phyloP scores from a whole-genome alignment of 331 rosid genomes.

The Pyrus hybrid region DNA sequence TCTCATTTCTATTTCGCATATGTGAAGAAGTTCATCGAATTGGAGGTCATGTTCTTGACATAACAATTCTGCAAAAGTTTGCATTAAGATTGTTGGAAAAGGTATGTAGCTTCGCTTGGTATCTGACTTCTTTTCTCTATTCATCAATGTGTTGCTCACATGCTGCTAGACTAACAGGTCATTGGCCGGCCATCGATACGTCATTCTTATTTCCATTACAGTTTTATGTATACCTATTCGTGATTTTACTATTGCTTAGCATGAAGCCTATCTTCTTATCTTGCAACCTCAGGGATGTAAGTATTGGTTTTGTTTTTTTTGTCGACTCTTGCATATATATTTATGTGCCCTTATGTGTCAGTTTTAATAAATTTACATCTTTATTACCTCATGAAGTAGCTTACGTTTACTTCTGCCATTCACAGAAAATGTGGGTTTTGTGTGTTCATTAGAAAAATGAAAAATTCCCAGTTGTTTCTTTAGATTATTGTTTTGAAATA shows the following conservation, averaged over 20 bases:
- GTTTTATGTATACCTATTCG: not conserved
- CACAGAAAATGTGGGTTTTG: not conserved
- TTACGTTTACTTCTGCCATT: not conserved
- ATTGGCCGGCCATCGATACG: not conserved
- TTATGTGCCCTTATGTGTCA: not conserved
- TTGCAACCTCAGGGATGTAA: not conserved
- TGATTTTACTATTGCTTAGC: not conserved
- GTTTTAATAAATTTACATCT: not conserved
- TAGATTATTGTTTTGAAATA: not conserved
- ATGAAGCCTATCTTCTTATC: not conserved
- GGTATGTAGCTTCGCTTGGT: conserved; percentile 33
- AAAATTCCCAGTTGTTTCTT: not conserved
- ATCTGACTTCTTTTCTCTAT: not conserved
- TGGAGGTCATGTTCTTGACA: conserved; percentile 97
- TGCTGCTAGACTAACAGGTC: not conserved
- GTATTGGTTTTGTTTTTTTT: no score
- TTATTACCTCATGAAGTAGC: not conserved
- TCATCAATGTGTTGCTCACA: not conserved
- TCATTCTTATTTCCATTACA: not conserved
- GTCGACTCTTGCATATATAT: not conserved
- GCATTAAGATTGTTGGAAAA: conserved; percentile 64
- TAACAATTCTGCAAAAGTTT: conserved; percentile 75
- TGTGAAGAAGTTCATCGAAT: conserved; percentile 91
- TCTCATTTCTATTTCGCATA: conserved; percentile 74
- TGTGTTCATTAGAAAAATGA: not conserved